Base-by-base conservation (phyloP, 345 rosid species). In the Linum usitatissimum region DNA sequence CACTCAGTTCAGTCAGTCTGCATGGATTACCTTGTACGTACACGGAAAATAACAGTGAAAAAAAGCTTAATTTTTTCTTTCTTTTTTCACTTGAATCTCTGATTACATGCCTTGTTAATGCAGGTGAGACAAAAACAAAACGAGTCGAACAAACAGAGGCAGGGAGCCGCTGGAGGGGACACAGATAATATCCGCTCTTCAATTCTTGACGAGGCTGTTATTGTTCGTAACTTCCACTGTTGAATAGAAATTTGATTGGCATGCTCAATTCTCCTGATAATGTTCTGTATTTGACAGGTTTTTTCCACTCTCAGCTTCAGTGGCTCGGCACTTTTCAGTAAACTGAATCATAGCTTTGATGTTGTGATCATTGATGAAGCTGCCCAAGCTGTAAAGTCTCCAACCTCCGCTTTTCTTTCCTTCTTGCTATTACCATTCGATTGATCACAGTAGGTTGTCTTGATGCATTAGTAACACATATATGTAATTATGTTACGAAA, bases 341-440 rank as follows among this genome's bases (percentile, higher is more conserved):
- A 84, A 76, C 64, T 76, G 63, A 86, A 53, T 61, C 86, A 81
- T 61, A 80, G 86, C 76, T 93, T 90, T 60, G 99, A 93, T 87
- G 88, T 93, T 31, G 99, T 90, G 66, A 90, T 93, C 61, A 84
- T 93, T 34, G 99, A 93, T 71, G 99, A 93, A 81, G 99, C 99
- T 68, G 99, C 99, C 67, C 97, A 90, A 80, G 99, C 99, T 73
- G 99, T 90, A 77, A 23, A 83, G 94, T 67, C 30, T 30, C n/a
- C 30, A 19, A 1, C 0, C 51, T 23, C 15, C 51, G 10, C 51
- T 10, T 40, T 7, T 59, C 30, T 13, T 54, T 30, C 19, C 31
- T 55, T 58, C 30, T 40, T 23, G 15, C 53, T 36, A 42, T 12
- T 48, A 49, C 56, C 36, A 17, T 51, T 45, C 10, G 51, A 45